Base-by-base conservation (phyloP, 2,329 filamentous ascomycete genomes). In the Exophiala lecanii-corni region DNA sequence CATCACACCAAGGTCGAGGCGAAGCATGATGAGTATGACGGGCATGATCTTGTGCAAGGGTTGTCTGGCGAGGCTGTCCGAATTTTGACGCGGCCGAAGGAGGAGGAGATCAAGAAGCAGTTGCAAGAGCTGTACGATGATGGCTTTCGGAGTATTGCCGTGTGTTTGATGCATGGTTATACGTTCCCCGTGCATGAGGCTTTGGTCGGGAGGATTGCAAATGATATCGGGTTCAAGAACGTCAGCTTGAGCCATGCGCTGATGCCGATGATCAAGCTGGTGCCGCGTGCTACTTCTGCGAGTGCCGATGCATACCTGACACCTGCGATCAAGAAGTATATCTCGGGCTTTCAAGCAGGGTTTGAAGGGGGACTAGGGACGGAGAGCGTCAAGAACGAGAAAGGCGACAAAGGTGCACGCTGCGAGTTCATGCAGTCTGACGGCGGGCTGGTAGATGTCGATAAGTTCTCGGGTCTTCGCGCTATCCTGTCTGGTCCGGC, bases 371-470 rank as follows among this genome's bases (percentile, higher is more conserved):
- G 86, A 0, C 69, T 96, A 0, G 88, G 88, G 2, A 82, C 79
- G 0, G 78, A 82, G 55, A 87, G 81, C 47, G 83, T 92, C 3
- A 81, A 83, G 62, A 69, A 78, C 12, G 76, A 82, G 47, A 64
- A 70, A 19, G 84, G 82, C 0, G 64, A 71, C 4, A 84, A 76
- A 55, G 85, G 82, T 5, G 86, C 87, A 3, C 74, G 89, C 50
- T 96, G 89, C 65, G 89, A 96, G 62, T 96, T 96, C 56, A 96
- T 96, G 91, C 89, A 96, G 64, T 91, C 85, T 4, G 88, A 94
- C 53, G 88, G 87, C 36, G 79, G 79, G 3, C 63, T 82, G 5
- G 79, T 81, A 5, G 68, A 71, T 48, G 69, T 71, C 39, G 65
- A 64, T 41, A 62, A 73, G 55, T 96, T 96, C 59, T 92, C 86